phyloP scores from a whole-genome alignment of 345 rosid species.

The Heritiera littoralis region DNA sequence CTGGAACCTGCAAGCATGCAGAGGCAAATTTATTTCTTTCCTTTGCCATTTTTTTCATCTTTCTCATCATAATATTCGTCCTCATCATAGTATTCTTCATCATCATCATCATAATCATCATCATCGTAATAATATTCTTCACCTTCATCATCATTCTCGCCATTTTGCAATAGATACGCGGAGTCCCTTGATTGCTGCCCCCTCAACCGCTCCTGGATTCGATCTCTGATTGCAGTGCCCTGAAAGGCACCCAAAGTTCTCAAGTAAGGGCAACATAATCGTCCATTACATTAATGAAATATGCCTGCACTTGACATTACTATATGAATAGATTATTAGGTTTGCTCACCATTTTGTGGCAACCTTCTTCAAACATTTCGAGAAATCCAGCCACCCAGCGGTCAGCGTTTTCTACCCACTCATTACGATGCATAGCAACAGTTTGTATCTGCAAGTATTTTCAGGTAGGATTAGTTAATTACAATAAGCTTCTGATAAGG shows the following conservation, averaged over 20 bases:
- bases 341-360: slow-evolving; percentile 89
- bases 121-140: slow-evolving; percentile 35
- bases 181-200: slow-evolving; percentile 39
- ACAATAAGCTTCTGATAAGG: not conserved
- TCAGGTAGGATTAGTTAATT: not conserved
- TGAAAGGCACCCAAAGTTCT: slow-evolving; percentile 23
- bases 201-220: slow-evolving; percentile 75
- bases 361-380: slow-evolving; percentile 98
- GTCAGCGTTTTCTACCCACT: slow-evolving; percentile 99
- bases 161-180: slow-evolving; percentile 36
- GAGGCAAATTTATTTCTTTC: slow-evolving; percentile 19
- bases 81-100: slow-evolving; percentile 40
- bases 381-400: slow-evolving; percentile 98
- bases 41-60: slow-evolving; percentile 31
- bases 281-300: not conserved
- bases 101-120: slow-evolving; percentile 49
- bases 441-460: slow-evolving; percentile 59
- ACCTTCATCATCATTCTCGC: slow-evolving; percentile 33
- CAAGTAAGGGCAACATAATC: not conserved
- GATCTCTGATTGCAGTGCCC: slow-evolving; percentile 87
- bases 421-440: slow-evolving; percentile 72
- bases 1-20: slow-evolving; percentile 3
- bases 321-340: not conserved
- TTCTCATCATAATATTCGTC: slow-evolving; percentile 44
- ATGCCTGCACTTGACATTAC: not conserved